Conservation (phyloP, 225 moss, liverwort and hornwort species). For the Straminergon stramineum region DNA sequence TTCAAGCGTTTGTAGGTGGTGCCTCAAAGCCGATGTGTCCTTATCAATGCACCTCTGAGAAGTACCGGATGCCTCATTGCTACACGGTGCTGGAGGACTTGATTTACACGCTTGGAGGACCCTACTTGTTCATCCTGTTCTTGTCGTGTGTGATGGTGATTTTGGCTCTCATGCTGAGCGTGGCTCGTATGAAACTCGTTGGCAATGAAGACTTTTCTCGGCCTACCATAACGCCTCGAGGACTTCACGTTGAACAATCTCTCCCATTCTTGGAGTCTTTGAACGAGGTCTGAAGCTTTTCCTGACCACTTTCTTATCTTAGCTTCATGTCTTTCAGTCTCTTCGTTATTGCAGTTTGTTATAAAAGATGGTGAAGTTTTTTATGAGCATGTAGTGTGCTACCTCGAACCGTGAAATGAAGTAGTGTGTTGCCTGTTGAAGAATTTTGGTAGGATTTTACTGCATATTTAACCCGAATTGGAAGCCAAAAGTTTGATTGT, state of each 20-base stretch:
- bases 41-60: conserved; percentile 63
- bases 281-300: conserved; percentile 55
- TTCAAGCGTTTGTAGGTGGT: conserved; percentile 50
- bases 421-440: not conserved
- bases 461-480: not conserved
- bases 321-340: not conserved
- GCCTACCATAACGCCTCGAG: conserved; percentile 40
- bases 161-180: conserved; percentile 82
- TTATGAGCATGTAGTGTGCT: not conserved
- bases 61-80: conserved; percentile 84
- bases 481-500: not conserved
- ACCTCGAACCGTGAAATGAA: not conserved
- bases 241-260: conserved; percentile 75
- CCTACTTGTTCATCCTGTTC: conserved; percentile 63
- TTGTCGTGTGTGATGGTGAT: conserved; percentile 65
- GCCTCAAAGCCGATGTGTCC: conserved; percentile 53
- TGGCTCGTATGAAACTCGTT: conserved; percentile 82
- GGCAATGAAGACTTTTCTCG: conserved; percentile 84
- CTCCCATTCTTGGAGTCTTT: conserved; percentile 89
- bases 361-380: not conserved
- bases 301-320: not conserved
- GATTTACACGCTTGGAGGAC: conserved; percentile 79
- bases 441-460: not conserved
- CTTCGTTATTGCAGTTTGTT: not conserved
- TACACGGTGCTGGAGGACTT: conserved; percentile 79